Evolutionary conservation across 1,284 basidiomycete species (phyloP), one percentile per base, ranked within the genome.

Genomic region (Abortiporus biennis): DNA sequence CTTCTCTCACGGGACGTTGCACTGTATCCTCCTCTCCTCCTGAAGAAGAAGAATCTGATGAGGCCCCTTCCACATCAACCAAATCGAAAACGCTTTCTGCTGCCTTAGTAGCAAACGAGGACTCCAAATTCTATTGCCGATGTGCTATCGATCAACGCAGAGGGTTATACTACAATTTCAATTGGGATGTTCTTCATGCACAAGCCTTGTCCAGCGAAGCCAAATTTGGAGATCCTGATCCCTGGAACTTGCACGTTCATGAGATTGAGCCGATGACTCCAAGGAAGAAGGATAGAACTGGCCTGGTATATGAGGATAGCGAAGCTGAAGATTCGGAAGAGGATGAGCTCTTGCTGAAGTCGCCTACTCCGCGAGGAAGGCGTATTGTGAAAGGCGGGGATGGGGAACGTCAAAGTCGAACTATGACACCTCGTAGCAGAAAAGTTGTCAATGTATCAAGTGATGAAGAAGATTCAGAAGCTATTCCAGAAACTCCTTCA

Each of bases 161-260:
- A 20, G 82, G 80, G 1, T 47, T 84, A 1, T 85, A 76, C 58
- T 87, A 80, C 46, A 59, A 68, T 4, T 68, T 85, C 42, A 50
- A 72, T 42, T 87, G 84, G 84, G 65, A 68, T 24, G 46, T 44
- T 9, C 77, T 79, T 50, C 66, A 57, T 23, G 43, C 56, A 17
- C 45, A 56, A 2, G 74, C 75, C 0, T 56, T 75, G 38, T 50
- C 39, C 0, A 55, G 72, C 39, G 46, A 47, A 2, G 47, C 53
- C 13, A 53, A 54, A 12, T 43, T 22, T 20, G 41, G 41, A 6
- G 12, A 6, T 9, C 19, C 5, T 5, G 35, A 36, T 29, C 22
- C 21, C 11, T 43, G 21, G 36, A 21, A 39, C 30, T 13, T 29
- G 2, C 17, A 11, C 19, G 38, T 16, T 12, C 5, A 4, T 11